These are phyloP conservation scores for Solanum raphanifolium DNA, from an alignment of 257 asterid species.

Conservation along the genomic window DNA sequence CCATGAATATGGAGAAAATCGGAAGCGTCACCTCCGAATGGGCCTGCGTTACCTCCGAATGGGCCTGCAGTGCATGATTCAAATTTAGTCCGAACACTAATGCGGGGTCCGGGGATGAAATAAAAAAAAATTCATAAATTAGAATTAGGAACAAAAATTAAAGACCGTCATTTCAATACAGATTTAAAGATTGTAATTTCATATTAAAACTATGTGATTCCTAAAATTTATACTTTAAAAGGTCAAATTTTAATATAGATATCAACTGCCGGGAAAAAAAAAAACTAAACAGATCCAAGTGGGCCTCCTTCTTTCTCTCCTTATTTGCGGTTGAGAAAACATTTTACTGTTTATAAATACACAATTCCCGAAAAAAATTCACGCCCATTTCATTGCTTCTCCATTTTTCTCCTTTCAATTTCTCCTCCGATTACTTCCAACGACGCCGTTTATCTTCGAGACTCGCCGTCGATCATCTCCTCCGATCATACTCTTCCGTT, in stretches of 20 bases:
- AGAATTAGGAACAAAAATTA: background rate
- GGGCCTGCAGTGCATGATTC: too few species aligned
- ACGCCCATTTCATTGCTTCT: background rate
- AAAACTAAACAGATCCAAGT: background rate
- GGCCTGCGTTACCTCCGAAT: too few species aligned
- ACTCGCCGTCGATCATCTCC: background rate
- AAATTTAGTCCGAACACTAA: too few species aligned
- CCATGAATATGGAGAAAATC: too few species aligned
- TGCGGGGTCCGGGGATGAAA: too few species aligned
- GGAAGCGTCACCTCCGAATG: too few species aligned
- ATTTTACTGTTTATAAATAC: background rate
- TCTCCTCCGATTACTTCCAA: background rate
- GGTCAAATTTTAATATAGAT: fast-evolving
- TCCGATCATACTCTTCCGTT: background rate
- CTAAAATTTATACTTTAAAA: too few species aligned
- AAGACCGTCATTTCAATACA: too few species aligned
- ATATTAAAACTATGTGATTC: too few species aligned
- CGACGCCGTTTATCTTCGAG: background rate
- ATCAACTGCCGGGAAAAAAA: fast-evolving
- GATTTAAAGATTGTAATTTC: too few species aligned
- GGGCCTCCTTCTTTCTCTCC: background rate
- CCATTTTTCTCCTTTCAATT: background rate
- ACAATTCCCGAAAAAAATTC: background rate
- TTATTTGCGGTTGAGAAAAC: background rate
- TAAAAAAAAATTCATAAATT: background rate